Evolutionary conservation across 441 rosid species (phyloP).

Genomic region (Gossypium gossypioides): DNA sequence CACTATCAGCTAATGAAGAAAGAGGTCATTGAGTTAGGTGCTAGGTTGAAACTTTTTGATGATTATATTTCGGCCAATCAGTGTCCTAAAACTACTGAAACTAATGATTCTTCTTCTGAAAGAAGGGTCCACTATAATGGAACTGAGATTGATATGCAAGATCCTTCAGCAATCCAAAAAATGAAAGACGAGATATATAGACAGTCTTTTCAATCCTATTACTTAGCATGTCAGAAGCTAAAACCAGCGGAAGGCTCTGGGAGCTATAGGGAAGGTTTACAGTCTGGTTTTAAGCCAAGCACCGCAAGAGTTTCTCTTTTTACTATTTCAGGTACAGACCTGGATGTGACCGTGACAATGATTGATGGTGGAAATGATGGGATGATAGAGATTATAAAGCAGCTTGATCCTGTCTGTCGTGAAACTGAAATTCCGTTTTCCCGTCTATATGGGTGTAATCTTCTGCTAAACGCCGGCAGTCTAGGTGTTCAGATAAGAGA

Average conservation of each 20-base stretch:
- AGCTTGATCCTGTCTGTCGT: constrained; percentile 76
- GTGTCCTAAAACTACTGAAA: constrained; percentile 47
- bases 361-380: constrained; percentile 87
- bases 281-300: constrained; percentile 85
- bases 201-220: constrained; percentile 77
- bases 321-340: constrained; percentile 72
- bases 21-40: constrained; percentile 86
- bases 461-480: constrained; percentile 50
- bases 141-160: constrained; percentile 50
- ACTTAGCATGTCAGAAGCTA: constrained; percentile 77
- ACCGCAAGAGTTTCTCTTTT: constrained; percentile 66
- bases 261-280: constrained; percentile 72
- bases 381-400: constrained; percentile 75
- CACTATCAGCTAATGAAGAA: constrained; percentile 74
- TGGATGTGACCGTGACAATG: constrained; percentile 68
- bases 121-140: constrained; percentile 50
- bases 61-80: constrained; percentile 42
- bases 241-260: constrained; percentile 73
- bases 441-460: constrained; percentile 76
- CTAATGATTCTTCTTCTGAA: constrained; percentile 40
- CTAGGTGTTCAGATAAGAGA: constrained; percentile 67
- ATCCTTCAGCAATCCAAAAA: constrained; percentile 47
- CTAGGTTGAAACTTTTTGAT: constrained; percentile 76
- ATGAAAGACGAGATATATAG: constrained; percentile 61
- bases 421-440: constrained; percentile 82